A percentile compares a stretch with the other conserved stretches of the same genome.
phyloP scores from a whole-genome alignment of 805 yeast genomes.

The Nakazawaea pomicola region DNA sequence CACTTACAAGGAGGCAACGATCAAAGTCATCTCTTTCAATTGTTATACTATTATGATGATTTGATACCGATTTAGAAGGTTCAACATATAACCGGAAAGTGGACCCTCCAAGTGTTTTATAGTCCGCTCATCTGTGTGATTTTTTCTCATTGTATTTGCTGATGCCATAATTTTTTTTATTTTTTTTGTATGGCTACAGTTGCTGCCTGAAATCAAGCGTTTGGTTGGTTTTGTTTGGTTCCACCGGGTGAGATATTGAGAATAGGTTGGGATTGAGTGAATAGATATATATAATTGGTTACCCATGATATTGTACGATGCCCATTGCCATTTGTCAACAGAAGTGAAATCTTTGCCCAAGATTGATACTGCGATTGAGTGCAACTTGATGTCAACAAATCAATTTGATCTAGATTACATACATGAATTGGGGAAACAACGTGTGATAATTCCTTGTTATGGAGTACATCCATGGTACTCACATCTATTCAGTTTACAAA shows the following conservation, averaged over 20 bases:
- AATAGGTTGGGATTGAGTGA: too few species aligned
- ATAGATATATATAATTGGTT: neutral
- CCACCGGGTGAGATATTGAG: too few species aligned
- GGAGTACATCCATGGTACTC: conserved; percentile 94
- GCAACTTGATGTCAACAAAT: conserved; percentile 45
- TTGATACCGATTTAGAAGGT: neutral
- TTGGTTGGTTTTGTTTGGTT: too few species aligned
- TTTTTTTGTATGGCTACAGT: neutral
- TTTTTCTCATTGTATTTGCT: neutral
- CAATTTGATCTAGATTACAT: conserved; percentile 30
- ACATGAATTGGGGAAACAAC: conserved; percentile 14
- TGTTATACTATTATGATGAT: neutral
- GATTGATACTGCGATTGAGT: neutral
- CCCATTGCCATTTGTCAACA: conserved; percentile 34
- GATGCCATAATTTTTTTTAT: neutral
- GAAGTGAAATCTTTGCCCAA: conserved; percentile 14
- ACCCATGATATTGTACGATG: conserved; percentile 22
- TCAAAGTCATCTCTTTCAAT: conserved; percentile 50
- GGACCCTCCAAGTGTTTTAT: too few species aligned
- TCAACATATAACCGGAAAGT: neutral
- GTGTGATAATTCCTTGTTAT: conserved; percentile 39
- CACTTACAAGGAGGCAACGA: conserved; percentile 68
- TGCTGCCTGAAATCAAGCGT: neutral
- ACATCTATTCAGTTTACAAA: conserved; percentile 49
- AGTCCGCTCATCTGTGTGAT: too few species aligned